phyloP scores from a whole-genome alignment of 2,329 filamentous ascomycete species.

The Phaeosphaeriaceae sp. region DNA sequence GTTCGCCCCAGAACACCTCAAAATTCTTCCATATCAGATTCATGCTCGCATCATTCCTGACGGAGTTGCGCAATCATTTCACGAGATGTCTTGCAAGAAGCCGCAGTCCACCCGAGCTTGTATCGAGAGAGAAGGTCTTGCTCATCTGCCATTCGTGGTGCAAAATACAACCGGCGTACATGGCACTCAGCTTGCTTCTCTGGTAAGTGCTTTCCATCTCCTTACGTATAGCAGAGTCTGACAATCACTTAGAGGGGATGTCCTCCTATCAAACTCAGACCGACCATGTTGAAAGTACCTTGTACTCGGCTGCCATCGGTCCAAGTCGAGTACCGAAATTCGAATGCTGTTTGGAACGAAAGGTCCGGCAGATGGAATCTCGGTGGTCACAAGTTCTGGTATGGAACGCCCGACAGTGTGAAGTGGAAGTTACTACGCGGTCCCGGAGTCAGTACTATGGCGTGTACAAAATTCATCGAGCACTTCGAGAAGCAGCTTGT shows the following conservation, averaged over 20 bases:
- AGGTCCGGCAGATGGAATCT: neutral
- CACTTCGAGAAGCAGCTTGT: neutral
- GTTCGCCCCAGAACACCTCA: conserved; percentile 9
- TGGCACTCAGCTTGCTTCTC: neutral
- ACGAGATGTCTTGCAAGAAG: neutral
- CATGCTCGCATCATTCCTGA: conserved; percentile 21
- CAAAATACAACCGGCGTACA: neutral
- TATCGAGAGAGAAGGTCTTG: neutral
- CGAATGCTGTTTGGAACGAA: neutral
- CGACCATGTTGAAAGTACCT: neutral
- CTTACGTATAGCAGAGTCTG: neutral
- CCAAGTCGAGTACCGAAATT: neutral
- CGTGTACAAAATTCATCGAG: neutral
- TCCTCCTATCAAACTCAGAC: neutral
- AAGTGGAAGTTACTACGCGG: neutral
- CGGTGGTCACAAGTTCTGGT: neutral
- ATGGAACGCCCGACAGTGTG: neutral
- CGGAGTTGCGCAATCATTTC: neutral
- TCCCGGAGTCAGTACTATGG: neutral
- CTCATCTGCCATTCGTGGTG: neutral
- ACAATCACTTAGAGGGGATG: neutral
- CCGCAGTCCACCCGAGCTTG: neutral
- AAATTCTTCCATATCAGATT: conserved; percentile 26
- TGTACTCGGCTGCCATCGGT: neutral
- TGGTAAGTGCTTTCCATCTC: neutral